Conservation (phyloP, 2,329 filamentous ascomycete species). For the Exophiala aquamarina region DNA sequence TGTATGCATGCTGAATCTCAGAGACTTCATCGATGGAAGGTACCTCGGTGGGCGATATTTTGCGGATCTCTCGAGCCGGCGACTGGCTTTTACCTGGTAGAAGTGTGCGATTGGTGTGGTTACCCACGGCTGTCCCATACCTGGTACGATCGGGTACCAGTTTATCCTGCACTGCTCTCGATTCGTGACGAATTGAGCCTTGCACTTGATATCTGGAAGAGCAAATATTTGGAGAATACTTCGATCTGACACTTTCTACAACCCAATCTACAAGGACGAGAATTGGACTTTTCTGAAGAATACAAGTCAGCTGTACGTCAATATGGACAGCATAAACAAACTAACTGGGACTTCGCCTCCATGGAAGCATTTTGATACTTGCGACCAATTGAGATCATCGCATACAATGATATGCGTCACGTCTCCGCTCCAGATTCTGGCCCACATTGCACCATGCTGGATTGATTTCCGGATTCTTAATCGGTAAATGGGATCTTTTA, state of each 20-base stretch:
- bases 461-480: conserved; percentile 72
- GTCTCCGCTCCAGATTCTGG: conserved; percentile 49
- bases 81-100: too few species aligned
- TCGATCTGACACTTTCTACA: conserved; percentile 65
- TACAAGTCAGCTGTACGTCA: conserved; percentile 2
- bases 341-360: conserved; percentile 41
- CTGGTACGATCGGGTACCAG: too few species aligned
- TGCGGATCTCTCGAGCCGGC: too few species aligned
- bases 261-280: conserved; percentile 67
- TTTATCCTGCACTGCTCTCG: too few species aligned
- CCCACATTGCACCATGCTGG: conserved; percentile 74
- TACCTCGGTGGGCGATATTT: too few species aligned
- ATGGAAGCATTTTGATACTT: conserved; percentile 13
- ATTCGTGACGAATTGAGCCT: conserved; percentile 1
- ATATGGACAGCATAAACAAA: conserved; percentile 9
- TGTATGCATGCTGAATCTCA: not conserved
- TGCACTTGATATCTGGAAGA: conserved; percentile 60
- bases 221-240: conserved; percentile 57
- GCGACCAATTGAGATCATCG: conserved; percentile 40
- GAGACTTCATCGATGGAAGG: not conserved
- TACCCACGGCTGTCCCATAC: too few species aligned
- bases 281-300: conserved; percentile 1
- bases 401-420: conserved; percentile 66
- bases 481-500: conserved; percentile 58
- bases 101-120: too few species aligned